These are phyloP conservation scores for Mariannaea elegans DNA, from an alignment of 2,329 filamentous ascomycete species.

Conservation along the genomic window DNA sequence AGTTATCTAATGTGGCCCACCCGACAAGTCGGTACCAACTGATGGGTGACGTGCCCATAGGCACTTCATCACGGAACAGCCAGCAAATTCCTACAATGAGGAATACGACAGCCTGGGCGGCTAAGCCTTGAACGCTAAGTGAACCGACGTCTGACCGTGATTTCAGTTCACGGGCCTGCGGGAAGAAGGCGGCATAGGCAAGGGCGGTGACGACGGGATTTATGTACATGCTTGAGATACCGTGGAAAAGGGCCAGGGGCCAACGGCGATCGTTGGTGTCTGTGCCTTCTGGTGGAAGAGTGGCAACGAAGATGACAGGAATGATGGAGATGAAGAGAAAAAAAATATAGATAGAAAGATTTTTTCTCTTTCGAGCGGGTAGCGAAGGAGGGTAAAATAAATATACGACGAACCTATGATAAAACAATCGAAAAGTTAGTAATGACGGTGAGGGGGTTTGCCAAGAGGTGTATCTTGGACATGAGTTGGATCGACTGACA, in stretches of 20 bases:
- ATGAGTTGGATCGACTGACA: background rate
- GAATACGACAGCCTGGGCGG: background rate
- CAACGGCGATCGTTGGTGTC: background rate
- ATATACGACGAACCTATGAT: background rate
- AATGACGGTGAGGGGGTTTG: background rate
- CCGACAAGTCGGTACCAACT: background rate
- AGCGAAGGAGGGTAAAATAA: background rate
- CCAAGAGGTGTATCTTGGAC: background rate
- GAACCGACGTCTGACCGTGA: background rate
- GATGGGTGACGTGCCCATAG: background rate
- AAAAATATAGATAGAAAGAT: background rate
- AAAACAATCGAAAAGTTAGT: background rate
- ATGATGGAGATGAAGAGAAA: background rate
- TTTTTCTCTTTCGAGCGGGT: background rate
- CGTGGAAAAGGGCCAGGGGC: background rate
- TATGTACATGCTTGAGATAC: background rate
- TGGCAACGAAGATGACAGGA: background rate
- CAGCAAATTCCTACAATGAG: background rate
- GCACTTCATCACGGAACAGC: background rate
- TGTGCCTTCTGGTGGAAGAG: background rate
- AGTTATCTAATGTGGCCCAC: background rate
- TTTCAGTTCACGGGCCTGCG: background rate
- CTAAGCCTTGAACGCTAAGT: background rate
- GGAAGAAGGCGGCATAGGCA: background rate
- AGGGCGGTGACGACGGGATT: background rate